phyloP scores from a whole-genome alignment of 2,329 filamentous ascomycete genomes.

The Domatiomyces catenatus region DNA sequence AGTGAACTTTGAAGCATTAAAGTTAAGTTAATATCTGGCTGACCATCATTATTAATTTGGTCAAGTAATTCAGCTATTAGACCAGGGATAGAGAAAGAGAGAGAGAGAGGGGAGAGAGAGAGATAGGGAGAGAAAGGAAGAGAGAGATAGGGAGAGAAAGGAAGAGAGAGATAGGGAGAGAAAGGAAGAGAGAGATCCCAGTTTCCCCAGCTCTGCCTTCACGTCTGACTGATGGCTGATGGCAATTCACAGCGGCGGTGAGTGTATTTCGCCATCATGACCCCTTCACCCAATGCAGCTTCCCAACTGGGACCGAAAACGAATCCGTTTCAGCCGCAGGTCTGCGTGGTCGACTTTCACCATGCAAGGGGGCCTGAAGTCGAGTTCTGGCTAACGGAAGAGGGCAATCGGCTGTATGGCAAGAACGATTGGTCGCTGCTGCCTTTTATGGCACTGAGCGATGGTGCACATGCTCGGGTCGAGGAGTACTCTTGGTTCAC shows the following conservation, averaged over 20 bases:
- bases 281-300: too few relatives aligned
- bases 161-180: background rate
- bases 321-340: constrained; percentile 38
- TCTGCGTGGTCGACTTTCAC: constrained; percentile 71
- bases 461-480: constrained; percentile 84
- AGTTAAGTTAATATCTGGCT: too few relatives aligned
- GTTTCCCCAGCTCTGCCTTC: too few relatives aligned
- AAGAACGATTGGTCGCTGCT: constrained; percentile 84
- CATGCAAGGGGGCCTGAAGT: constrained; percentile 82
- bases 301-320: background rate
- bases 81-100: background rate
- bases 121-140: too few relatives aligned
- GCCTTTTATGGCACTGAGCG: constrained; percentile 91
- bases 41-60: background rate
- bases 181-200: background rate
- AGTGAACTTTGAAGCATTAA: too few relatives aligned
- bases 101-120: too few relatives aligned
- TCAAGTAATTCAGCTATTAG: background rate
- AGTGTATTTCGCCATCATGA: background rate
- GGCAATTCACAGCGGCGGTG: background rate
- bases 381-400: constrained; percentile 71
- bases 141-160: background rate
- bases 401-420: constrained; percentile 62
- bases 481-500: constrained; percentile 99
- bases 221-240: background rate